Base-by-base conservation (phyloP, 768 basidiomycete genomes). In the Rhizopogon salebrosus region DNA sequence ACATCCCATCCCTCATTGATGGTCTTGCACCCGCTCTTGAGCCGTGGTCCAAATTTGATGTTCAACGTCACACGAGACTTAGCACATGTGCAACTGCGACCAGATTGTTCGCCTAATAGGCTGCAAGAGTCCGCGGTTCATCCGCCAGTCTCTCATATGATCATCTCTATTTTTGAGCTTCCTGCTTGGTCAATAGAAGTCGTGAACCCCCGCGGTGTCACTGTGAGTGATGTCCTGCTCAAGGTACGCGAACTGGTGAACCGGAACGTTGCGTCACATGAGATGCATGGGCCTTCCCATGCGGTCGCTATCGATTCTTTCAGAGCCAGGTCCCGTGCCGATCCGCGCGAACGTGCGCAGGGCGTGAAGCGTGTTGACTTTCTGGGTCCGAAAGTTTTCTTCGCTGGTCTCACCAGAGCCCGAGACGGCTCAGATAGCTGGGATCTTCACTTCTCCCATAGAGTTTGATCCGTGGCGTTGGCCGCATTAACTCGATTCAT, bases 341-440 rank as follows among this genome's bases (percentile, higher is more conserved):
- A 68, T 53, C 64, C 64, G 58, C 57, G 60, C 61, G 72, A 74
- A 62, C 64, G 56, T 62, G 56, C 57, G 60, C 72, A 74, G 61
- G 72, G 72, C 13, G 56, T 74, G 26, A 74, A 71, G 62, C 57
- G 71, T 61, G 64, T 74, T 31, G 72, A 74, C 57, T 71, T 71
- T 57, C 62, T 74, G 52, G 69, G 70, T 29, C 61, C 56, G 1
- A 60, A 63, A 20, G 57, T 62, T 41, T 54, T 50, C 29, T 74
- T 73, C 35, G 59, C 52, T 2, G 73, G 72, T 3, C 41, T 74
- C n/a, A 55, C 58, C 8, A 54, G 51, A 41, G 58, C 66, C 27
- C 57, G 53, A 40, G 59, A 62, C 8, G 68, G 64, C 4, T 62
- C 42, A 9, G 63, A 65, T 36, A 53, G 60, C 38, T 72, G 67